Evolutionary conservation across 2,329 filamentous ascomycete species (phyloP), one percentile per base, ranked within the genome.

Genomic region (Anisogramma anomala): DNA sequence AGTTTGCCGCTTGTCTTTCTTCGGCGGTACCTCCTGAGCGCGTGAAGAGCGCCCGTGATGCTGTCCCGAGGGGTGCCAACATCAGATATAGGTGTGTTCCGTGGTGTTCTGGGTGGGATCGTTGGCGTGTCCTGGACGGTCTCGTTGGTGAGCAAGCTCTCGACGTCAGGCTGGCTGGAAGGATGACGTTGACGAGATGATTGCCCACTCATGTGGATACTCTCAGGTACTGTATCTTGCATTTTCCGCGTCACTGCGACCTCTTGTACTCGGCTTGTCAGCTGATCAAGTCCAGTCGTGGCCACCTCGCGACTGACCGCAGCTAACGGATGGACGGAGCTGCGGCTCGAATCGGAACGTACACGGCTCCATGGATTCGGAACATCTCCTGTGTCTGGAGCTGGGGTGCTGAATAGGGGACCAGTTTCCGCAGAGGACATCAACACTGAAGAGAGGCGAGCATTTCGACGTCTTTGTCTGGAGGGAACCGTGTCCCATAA

Each of bases 1-100:
- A 38, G 19, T 5, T 33, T n/a, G 17, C 34, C 38, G 34, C 40
- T 38, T 10, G 40, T 34, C n/a, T 33, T 38, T 19, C 40, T 26
- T 22, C 32, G 30, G 13, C 34, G 30, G 30, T 32, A 15, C 7
- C 17, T 23, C 14, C 22, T 20, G 9, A 37, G 22, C 2, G 13
- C 18, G 22, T 32, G 25, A 17, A 36, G 32, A 6, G 14, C 34
- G 7, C 22, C 14, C 13, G 26, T 17, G 22, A 36, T 42, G 10
- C 33, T 37, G 10, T 25, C 17, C 4, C 8, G 25, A 8, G 10
- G 23, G 5, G 13, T 42, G 5, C n/a, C 14, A 13, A 28, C 2
- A 9, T 6, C 17, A 28, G 10, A 15, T 7, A 10, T 6, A 14
- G 14, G 11, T 13, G 18, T 13, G 17, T 19, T 28, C 14, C 6